Conservation (phyloP, 75 land plant species). For the Pseudotsuga menziesii region DNA sequence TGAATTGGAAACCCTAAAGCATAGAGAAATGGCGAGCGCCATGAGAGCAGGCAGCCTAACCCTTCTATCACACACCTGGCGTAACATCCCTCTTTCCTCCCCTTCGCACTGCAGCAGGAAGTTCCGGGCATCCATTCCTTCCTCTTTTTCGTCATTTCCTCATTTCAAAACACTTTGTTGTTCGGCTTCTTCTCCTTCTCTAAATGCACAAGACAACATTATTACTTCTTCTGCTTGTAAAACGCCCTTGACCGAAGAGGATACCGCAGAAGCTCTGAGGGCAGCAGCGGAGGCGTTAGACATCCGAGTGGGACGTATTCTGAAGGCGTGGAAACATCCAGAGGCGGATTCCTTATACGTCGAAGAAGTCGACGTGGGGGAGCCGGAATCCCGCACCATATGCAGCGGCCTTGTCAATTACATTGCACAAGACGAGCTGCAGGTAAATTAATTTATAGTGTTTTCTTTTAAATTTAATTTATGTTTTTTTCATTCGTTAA, state of each 20-base stretch:
- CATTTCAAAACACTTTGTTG: neutral
- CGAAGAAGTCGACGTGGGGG: slow-evolving; percentile 94
- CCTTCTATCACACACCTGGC: no score
- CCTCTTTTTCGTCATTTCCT: neutral
- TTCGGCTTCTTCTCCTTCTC: neutral
- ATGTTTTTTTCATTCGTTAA: no score
- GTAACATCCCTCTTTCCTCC: no score
- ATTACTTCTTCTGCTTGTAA: neutral
- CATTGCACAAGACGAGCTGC: slow-evolving; percentile 59
- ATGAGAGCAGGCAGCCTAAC: no score
- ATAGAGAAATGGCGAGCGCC: no score
- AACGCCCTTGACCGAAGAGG: neutral
- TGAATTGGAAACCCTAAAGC: no score
- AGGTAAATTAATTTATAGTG: slow-evolving; percentile 27
- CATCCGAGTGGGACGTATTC: slow-evolving; percentile 73
- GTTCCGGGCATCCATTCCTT: no score
- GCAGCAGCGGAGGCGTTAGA: slow-evolving; percentile 64
- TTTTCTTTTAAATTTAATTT: no score
- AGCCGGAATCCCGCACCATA: slow-evolving; percentile 73
- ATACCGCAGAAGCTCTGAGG: slow-evolving; percentile 7
- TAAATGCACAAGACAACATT: neutral
- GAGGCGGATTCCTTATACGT: slow-evolving; percentile 94
- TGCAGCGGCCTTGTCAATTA: slow-evolving; percentile 96
- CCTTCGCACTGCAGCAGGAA: no score
- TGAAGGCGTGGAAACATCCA: slow-evolving; percentile 84